Evolutionary conservation across 2,329 filamentous ascomycete species (phyloP), one percentile per base, ranked within the genome.

Genomic region (Penicillium sp.): DNA sequence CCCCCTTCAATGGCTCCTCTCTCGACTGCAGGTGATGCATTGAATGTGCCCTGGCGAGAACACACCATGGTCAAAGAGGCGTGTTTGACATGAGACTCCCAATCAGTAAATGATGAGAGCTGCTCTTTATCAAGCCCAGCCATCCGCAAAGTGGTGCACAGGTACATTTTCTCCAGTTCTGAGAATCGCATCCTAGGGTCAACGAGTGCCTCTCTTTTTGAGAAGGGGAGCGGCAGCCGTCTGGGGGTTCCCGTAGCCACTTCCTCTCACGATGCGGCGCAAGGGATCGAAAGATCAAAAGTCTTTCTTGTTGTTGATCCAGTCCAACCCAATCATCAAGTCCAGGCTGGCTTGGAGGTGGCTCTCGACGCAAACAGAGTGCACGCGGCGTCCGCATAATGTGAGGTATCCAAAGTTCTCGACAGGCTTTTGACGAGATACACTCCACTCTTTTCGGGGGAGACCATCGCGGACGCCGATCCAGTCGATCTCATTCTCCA

Each of bases 321-420:
- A 35, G 26, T 18, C 28, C 9, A 25, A 36, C 13, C 42, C 45
- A 44, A 50, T 41, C 47, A 45, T 33, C 43, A 8, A 25, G 32
- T 5, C 9, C 46, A 41, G 45, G 24, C 39, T 29, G 44, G 39
- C 41, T 36, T 18, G 18, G 18, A 18, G 18, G 18, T 18, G 18
- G 18, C 18, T 18, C 18, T 18, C 18, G 18, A 18, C 18, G 18
- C 18, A 18, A 18, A 18, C 18, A 18, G 18, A 18, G 18, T 18
- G 18, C 43, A 45, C 43, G 47, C 48, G 40, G 42, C 38, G 47
- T 49, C 49, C 43, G 50, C 43, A 46, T 35, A 50, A 58, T 60
- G 50, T 59, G 58, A 60, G 52, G 42, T 57, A 50, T 60, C 56
- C 29, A 32, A 32, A 32, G 3, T 7, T 11, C 11, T 5, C 29